Conservation (phyloP, 495 filamentous ascomycete genomes). For the Neurospora sublineolata region DNA sequence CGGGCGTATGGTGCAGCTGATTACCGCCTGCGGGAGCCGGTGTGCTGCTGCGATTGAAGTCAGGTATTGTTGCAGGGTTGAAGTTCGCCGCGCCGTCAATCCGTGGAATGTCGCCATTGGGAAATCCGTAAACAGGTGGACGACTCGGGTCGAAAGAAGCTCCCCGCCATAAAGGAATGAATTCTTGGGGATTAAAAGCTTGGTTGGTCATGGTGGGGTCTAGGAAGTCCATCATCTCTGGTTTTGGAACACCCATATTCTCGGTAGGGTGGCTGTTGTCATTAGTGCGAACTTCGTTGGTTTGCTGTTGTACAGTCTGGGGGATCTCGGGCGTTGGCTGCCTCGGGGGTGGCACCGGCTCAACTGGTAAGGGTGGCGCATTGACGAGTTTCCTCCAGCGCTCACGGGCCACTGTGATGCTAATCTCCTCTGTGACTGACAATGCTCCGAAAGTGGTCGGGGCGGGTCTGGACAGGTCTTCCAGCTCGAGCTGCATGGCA, state of each 20-base stretch:
- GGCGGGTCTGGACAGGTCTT: conserved; percentile 22
- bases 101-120: background rate
- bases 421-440: conserved; percentile 21
- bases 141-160: background rate
- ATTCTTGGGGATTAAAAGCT: conserved; percentile 17
- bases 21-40: background rate
- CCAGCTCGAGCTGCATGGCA: conserved; percentile 27
- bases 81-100: background rate
- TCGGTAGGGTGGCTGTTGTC: background rate
- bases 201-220: conserved; percentile 25
- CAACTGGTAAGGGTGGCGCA: conserved; percentile 17
- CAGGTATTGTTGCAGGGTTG: background rate
- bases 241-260: background rate
- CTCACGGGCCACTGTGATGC: conserved; percentile 18
- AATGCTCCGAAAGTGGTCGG: conserved; percentile 28
- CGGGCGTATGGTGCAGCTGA: background rate
- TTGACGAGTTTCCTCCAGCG: conserved; percentile 36
- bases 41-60: background rate
- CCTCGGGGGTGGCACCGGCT: background rate
- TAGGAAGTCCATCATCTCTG: conserved; percentile 19
- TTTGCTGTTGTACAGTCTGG: background rate
- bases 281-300: background rate
- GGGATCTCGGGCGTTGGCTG: conserved; percentile 1
- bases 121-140: conserved; percentile 4
- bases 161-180: conserved; percentile 5